Evolutionary conservation across 768 basidiomycete genomes (phyloP), one percentile per base, ranked within the genome.

Genomic region (Lactarius evosmus): DNA sequence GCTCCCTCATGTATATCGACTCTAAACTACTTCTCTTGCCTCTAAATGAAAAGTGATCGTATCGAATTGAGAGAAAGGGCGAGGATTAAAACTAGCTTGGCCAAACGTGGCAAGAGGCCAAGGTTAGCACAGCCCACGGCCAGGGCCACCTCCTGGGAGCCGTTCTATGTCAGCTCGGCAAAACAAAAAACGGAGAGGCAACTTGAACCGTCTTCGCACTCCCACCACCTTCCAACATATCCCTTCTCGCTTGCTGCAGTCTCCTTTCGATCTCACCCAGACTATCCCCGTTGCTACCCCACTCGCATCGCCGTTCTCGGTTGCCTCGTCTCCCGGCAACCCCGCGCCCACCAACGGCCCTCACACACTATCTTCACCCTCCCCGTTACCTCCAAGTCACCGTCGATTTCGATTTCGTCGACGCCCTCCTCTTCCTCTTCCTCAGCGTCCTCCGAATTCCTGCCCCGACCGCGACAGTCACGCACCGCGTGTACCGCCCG

Each of bases 121-220:
- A 46, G 12, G 34, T 46, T 38, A 38, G 34, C 41, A 64, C 58
- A 60, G 52, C 29, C 46, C 49, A 49, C 49, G 38, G 16, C 19
- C 36, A 29, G 38, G 29, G 53, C 46, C 49, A 49, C 49, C 51
- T 22, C 19, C 36, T 36, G 38, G 29, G 53, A 22, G 25, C 34
- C 55, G 63, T 60, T 40, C 25, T 55, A 83, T 82, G 84, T 81
- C 84, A 78, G 78, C 83, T 76, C 78, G 83, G 66, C 83, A 82
- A 79, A 84, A 80, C 75, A 85, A 84, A 76, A 86, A 85, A 72
- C 79, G 83, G 68, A 85, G 84, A 72, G 79, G 73, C 72, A 79
- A 80, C 73, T 73, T 76, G 67, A 82, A 78, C 73, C 81, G 87
- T 69, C 84, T 86, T 73, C 83, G 85, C 62, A 86, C 85, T n/a